Conservation (phyloP, 2,329 filamentous ascomycete genomes). For the Trichoderma hamatum region DNA sequence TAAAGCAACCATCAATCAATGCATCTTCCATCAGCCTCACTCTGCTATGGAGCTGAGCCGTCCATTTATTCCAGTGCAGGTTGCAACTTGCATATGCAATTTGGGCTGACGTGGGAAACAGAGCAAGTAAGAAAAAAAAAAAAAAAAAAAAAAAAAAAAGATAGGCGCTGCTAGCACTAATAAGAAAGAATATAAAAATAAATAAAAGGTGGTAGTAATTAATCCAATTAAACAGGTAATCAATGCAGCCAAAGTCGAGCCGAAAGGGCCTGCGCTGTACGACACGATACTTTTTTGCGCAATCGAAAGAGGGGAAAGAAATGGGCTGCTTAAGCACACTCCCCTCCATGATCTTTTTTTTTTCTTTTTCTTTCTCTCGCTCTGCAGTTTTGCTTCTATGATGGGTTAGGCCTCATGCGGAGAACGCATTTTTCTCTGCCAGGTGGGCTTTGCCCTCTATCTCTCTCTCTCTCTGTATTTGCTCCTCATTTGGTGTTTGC, state of each 20-base stretch:
- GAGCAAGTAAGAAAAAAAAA: background rate
- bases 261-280: slow-evolving; percentile 13
- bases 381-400: background rate
- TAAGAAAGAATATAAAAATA: background rate
- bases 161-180: background rate
- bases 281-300: slow-evolving; percentile 2
- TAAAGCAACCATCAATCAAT: background rate
- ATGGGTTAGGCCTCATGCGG: slow-evolving; percentile 1
- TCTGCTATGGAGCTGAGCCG: background rate
- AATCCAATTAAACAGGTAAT: slow-evolving; percentile 3
- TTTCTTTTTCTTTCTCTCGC: background rate
- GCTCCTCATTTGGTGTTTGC: background rate
- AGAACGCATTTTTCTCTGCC: background rate
- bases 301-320: slow-evolving; percentile 1
- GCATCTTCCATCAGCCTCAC: slow-evolving; percentile 1
- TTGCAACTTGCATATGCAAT: background rate
- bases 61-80: background rate
- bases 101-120: background rate
- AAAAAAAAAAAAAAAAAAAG: background rate
- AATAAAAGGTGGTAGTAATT: background rate
- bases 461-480: background rate
- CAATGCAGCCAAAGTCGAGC: background rate
- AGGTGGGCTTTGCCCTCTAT: background rate
- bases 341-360: slow-evolving; percentile 5
- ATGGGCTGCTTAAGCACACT: slow-evolving; percentile 9